Evolutionary conservation across 2,329 filamentous ascomycete genomes (phyloP), one percentile per base, ranked within the genome.

Genomic region (Apiospora kogelbergensis): DNA sequence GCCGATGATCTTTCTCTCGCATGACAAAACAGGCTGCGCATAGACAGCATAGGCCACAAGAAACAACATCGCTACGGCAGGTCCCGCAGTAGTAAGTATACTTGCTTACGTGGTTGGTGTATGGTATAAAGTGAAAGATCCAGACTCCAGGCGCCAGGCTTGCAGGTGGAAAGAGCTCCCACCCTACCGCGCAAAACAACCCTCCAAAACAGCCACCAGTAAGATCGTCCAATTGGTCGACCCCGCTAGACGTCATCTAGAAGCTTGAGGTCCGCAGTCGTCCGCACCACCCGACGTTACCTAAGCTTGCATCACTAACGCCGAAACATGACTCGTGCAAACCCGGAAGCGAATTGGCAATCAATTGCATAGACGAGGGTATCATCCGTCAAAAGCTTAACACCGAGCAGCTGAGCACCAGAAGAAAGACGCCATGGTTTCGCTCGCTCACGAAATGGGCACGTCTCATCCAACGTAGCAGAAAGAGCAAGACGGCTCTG

Each of bases 191-290:
- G n/a, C n/a, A n/a, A n/a, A n/a, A n/a, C n/a, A 53, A 15, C 33
- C 33, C 33, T 40, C 37, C 37, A 40, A 11, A 37, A 37, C 37
- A 40, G 13, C 37, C 15, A 26, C 46, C 48, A n/a, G n/a, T n/a
- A n/a, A n/a, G n/a, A n/a, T n/a, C 48, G 26, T n/a, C 48, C 26
- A 57, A 26, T 57, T 33, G 6, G 15, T 33, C 13, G 26, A 57
- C 48, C 53, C 53, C 53, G 53, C 53, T n/a, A 60, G 30, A 60
- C 53, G 53, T 60, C 53, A 60, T 60, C 26, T 60, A 37, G 17
- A 60, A 57, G 48, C 26, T 9, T 30, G 24, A 33, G 26, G 48
- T 60, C 53, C 53, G 53, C 53, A 60, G 53, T 10, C 37, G 53
- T 60, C 53, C 53, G 53, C 53, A 60, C 53, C 30, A 37, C 26